Base-by-base conservation (phyloP, 352 stramenopile genomes). In the Pilasporangium apinafurcum region DNA sequence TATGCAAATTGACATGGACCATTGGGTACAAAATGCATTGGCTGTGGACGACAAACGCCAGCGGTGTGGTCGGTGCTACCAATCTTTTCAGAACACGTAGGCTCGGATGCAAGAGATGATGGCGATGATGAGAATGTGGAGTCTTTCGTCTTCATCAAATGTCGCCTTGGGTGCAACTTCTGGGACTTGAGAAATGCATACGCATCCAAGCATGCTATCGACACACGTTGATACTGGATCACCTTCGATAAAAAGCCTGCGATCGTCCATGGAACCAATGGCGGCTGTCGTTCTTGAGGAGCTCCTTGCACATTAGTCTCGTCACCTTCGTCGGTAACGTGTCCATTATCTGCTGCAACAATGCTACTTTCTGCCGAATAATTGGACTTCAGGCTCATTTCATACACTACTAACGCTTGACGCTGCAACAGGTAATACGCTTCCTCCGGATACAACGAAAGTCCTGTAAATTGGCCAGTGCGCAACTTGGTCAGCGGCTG, bases 401-500 rank as follows among this genome's bases (percentile, higher is more conserved):
- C 46, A 53, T 66, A 74, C 27, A 92, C 44, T 2, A 55, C 45
- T 4, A 89, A 34, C 0, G 73, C 76, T 0, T 61, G 57, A 27
- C 72, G 68, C 16, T 83, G 67, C 16, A 80, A 32, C n/a, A 92
- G 48, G 31, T 80, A 92, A 36, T 66, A 63, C 12, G 71, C 63
- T 47, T 92, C 80, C 37, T 92, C 80, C 0, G 72, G 65, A 30
- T 80, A 86, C 32, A 92, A 51, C 16, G 74, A 74, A 14, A 83
- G 51, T 12, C 73, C 73, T 16, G 70, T 85, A 45, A 76, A 82
- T 8, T 33, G 31, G 5, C 70, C 70, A 2, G 60, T 80, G 17
- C 49, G 55, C n/a, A 64, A 51, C 17, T 20, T 26, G 16, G 33
- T 46, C 27, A 21, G 40, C 21, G 37, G 21, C 17, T 34, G 5